phyloP scores from a whole-genome alignment of 1,284 basidiomycete species.

The Naganishia sp. region DNA sequence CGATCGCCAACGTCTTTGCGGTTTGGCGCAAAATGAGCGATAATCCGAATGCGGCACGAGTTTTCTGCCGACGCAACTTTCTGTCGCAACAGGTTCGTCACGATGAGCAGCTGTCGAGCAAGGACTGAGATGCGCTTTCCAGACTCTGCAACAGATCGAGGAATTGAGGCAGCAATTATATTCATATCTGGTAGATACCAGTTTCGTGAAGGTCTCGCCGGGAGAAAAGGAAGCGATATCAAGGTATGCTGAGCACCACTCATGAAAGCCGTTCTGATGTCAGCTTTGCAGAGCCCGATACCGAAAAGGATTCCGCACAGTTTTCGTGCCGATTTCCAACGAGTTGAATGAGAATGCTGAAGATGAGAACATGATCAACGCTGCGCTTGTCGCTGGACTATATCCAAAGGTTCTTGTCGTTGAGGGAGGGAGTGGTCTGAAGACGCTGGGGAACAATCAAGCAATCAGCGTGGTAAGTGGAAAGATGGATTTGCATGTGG shows the following conservation, averaged over 20 bases:
- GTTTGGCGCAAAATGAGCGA: slow-evolving; percentile 78
- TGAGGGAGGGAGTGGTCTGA: slow-evolving; percentile 64
- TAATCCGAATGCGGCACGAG: slow-evolving; percentile 63
- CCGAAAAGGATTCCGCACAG: slow-evolving; percentile 65
- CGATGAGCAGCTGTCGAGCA: neutral
- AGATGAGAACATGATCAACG: slow-evolving; percentile 67
- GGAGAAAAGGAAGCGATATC: slow-evolving; percentile 70
- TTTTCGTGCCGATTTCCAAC: slow-evolving; percentile 73
- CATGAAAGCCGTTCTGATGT: neutral
- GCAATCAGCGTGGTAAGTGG: slow-evolving; percentile 56
- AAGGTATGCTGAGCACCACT: slow-evolving; percentile 56
- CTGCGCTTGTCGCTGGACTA: slow-evolving; percentile 80
- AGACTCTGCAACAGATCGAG: slow-evolving; percentile 95
- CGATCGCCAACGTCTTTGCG: slow-evolving; percentile 85
- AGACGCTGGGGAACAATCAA: slow-evolving; percentile 84
- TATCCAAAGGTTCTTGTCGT: slow-evolving; percentile 87
- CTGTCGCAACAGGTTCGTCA: slow-evolving; percentile 74
- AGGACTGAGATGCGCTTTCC: slow-evolving; percentile 28
- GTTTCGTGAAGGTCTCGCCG: slow-evolving; percentile 73
- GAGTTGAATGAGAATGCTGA: slow-evolving; percentile 71
- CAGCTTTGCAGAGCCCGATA: slow-evolving; percentile 65
- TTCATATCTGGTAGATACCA: slow-evolving; percentile 79
- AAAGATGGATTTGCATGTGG: neutral
- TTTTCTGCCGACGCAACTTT: slow-evolving; percentile 81
- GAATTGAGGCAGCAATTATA: slow-evolving; percentile 94